Base-by-base conservation (phyloP, 2,329 filamentous ascomycete genomes). In the Trichoderma aggressivum region DNA sequence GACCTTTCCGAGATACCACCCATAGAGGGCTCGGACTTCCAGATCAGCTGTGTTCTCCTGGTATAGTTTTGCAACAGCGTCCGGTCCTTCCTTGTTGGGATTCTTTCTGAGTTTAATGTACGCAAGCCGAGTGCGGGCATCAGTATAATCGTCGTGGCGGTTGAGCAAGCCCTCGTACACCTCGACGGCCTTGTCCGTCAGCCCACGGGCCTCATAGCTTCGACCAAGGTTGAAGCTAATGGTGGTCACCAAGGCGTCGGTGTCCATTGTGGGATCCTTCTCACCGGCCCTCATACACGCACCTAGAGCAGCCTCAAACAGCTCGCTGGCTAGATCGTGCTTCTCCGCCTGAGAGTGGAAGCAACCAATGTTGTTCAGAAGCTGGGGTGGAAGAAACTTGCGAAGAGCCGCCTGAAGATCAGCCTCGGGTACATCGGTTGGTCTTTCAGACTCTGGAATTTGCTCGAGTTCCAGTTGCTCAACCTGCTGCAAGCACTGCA, bases 301-400 rank as follows among this genome's bases (percentile, higher is more conserved):
- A 73, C 91, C 92, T 68, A 99, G 84, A 0, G 94, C 96, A n/a
- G 92, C 90, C 80, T 99, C 93, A 79, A 98, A 99, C 82, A 97
- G 88, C 64, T 95, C 91, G 74, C 93, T 91, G 26, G 96, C 94
- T 73, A 89, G 86, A 24, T 91, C 89, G 74, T 92, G 90, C 78
- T 94, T 94, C 76, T 97, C 94, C 2, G 90, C 87, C 78, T 97
- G 94, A 75, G 94, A 98, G 75, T 97, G 90, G 82, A 98, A 98
- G 81, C 94, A 98, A 6, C 93, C 96, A 79, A 98, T 97, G 79
- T 99, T 99, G 85, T 98, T 99, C 56, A 99, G 87, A 2, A 98
- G 86, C 78, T 97, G 94, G 5, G 96, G 96, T 1, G 94, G 93
- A 1, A 99, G 84, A 71, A 91, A 86, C 78, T 94, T 92, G 68